These are phyloP conservation scores for Chlamydomonas sp. DNA, from an alignment of 139 green algal species.

Conservation along the genomic window DNA sequence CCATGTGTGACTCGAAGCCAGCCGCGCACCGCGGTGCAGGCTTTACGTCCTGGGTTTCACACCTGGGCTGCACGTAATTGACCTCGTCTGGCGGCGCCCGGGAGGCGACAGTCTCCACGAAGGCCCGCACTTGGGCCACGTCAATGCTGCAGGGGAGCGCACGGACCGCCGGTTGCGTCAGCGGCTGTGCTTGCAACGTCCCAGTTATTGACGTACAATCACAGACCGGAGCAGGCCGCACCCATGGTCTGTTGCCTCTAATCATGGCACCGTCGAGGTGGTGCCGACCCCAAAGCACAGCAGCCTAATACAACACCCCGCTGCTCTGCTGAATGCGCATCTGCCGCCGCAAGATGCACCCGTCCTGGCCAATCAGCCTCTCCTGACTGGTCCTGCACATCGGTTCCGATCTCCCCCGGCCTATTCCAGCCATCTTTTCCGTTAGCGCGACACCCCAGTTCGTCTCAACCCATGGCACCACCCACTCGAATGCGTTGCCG, in stretches of 20 bases:
- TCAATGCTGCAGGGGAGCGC: conserved; percentile 13
- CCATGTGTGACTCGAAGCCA: not conserved
- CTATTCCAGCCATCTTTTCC: not conserved
- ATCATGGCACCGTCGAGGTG: not conserved
- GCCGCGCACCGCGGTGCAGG: not conserved
- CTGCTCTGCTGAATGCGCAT: no score
- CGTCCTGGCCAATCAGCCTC: no score
- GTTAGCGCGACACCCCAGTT: not conserved
- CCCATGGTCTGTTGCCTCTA: not conserved
- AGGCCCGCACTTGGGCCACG: not conserved
- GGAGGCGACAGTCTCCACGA: not conserved
- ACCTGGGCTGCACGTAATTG: conserved; percentile 22
- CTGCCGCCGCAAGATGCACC: no score
- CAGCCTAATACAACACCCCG: not conserved
- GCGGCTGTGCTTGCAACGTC: not conserved
- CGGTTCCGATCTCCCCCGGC: not conserved
- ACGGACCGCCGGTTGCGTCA: not conserved
- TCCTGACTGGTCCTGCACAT: not conserved
- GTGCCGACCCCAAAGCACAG: not conserved
- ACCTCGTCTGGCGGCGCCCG: not conserved
- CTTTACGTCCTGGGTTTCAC: not conserved
- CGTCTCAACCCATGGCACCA: not conserved
- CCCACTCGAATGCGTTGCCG: conserved; percentile 21
- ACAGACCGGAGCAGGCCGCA: not conserved
- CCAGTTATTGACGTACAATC: not conserved